Conservation (phyloP, 1,284 basidiomycete genomes). For the Cryptococcus neoformans region DNA sequence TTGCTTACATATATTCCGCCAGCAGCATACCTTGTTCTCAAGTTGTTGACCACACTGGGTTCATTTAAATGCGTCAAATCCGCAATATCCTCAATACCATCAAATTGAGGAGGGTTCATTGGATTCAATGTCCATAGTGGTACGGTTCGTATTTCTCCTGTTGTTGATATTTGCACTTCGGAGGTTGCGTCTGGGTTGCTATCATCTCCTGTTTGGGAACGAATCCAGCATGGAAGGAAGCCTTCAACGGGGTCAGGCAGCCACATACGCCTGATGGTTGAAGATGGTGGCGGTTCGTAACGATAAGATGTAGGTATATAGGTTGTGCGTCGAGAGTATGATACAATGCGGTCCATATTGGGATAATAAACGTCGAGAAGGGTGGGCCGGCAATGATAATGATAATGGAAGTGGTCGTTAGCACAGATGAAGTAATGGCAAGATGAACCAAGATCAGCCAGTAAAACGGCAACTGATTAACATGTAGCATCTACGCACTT, state of each 20-base stretch:
- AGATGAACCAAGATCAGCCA: not conserved
- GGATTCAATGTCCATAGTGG: conserved; percentile 77
- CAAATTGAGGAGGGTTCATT: conserved; percentile 99
- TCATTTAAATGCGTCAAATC: conserved; percentile 98
- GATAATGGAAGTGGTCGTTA: too few species aligned
- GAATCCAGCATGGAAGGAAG: conserved; percentile 49
- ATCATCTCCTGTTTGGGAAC: conserved; percentile 33
- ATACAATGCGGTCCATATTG: conserved; percentile 10
- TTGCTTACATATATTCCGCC: conserved; percentile 88
- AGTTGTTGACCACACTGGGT: conserved; percentile 96
- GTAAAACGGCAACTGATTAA: not conserved
- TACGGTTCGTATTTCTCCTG: conserved; percentile 55
- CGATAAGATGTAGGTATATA: conserved; percentile 4
- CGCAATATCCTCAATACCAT: conserved; percentile 96
- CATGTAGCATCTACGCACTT: conserved; percentile 52
- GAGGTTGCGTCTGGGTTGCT: conserved; percentile 28
- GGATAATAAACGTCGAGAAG: not conserved
- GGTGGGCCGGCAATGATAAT: conserved; percentile 32
- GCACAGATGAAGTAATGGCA: not conserved
- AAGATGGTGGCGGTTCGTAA: conserved; percentile 7
- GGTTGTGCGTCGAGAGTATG: conserved; percentile 4
- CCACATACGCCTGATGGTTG: conserved; percentile 44
- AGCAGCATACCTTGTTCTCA: conserved; percentile 84
- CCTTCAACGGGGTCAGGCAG: conserved; percentile 43
- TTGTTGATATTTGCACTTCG: conserved; percentile 44